Base-by-base conservation (phyloP, 2,329 filamentous ascomycete species). In the Corinectria fuckeliana region DNA sequence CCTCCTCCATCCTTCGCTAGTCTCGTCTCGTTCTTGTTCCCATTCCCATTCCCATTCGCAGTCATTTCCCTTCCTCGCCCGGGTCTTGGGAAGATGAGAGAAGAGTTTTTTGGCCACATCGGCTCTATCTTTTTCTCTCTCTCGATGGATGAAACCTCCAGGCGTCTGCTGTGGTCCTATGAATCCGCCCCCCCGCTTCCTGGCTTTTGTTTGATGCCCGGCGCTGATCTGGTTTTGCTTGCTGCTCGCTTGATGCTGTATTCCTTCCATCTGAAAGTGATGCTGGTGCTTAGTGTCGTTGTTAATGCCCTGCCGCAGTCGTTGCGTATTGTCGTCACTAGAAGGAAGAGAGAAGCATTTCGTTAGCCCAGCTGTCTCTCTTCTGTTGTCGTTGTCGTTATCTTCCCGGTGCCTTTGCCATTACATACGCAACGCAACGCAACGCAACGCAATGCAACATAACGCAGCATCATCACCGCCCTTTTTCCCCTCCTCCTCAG, bases 141-240 rank as follows among this genome's bases (percentile, higher is more conserved):
- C 21, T n/a, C n/a, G n/a, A n/a, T n/a, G n/a, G 47, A 25, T 11
- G 20, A n/a, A 23, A 50, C 30, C 39, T 41, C 34, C 18, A 55
- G 51, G 32, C 44, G 42, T 50, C 21, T 26, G 32, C 47, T 48
- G 58, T 49, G n/a, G 58, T 61, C 54, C 61, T 64, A 54, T 60
- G 59, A 68, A 68, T 63, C 64, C 64, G 58, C 56, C 60, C 39
- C 41, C 34, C 20, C n/a, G n/a, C 9, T 16, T 13, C 34, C 20
- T 34, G 20, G 25, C 32, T n/a, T 26, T 16, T 30, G 32, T 10
- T 30, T 51, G 16, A 5, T 58, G 18, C 36, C n/a, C 39, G 36
- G 32, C 30, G 8, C 39, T 32, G 21, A 20, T 45, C 26, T 36
- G 21, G n/a, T 50, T 42, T 41, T 30, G 20, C 56, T 44, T 25